Base-by-base conservation (phyloP, 148 eudicot species). In the Spergularia bocconei region DNA sequence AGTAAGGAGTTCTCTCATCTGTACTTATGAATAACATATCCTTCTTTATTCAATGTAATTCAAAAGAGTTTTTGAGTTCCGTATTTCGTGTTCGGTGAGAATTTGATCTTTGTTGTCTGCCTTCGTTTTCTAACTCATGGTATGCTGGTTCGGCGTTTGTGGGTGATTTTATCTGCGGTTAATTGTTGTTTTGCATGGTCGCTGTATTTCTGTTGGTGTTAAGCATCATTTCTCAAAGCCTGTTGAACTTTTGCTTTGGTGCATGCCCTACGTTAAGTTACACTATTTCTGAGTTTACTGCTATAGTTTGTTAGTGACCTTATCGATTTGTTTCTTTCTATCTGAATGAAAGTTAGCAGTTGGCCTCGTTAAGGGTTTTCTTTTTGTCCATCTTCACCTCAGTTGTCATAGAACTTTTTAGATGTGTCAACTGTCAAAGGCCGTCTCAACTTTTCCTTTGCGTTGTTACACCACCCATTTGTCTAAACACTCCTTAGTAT, bases 1-100 rank as follows among this genome's bases (percentile, higher is more conserved):
- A 90, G 97, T 94, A 94, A 91, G 93, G 67, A 63, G 39, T 75
- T 72, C 0, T 39, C 14, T 64, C 33, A 71, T 23, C 11, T 57
- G 36, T 20, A 20, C 57, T 58, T 58, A 38, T 21, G 38, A 50
- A 60, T 53, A 29, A 1, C 36, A 2, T 29, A 29, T 29, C 36
- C 36, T 29, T 29, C 36, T 29, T 1, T 29, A 29, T 29, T 4
- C 2, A 29, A 29, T 29, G 36, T 29, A 29, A 29, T 29, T 29
- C 36, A 29, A 29, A 15, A 60, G 36, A 14, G 2, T 16, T 60
- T 62, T 38, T 14, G 48, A 44, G 8, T 44, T 44, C 48, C 9
- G 48, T 44, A 44, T 9, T 44, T 64, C 3, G 12, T 16, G 10
- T 38, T 7, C 38, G 5, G 38, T 64, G 50, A 16, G 11, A 61